Conservation (phyloP, 2,329 filamentous ascomycete species). For the Conoideocrella luteorostrata region DNA sequence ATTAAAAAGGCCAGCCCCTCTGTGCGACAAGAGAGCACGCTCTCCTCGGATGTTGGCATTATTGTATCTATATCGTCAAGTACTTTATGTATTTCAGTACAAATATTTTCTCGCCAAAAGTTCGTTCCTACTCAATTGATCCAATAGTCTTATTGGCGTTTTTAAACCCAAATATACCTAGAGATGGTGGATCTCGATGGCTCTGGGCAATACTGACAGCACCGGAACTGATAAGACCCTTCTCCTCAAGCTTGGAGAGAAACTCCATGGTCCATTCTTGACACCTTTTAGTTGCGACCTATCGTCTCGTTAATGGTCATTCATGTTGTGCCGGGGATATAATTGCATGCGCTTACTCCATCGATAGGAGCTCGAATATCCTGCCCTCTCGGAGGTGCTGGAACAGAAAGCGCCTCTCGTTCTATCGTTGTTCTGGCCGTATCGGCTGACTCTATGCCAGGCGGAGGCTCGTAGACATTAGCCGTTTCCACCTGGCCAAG, state of each 20-base stretch:
- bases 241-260: neutral
- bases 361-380: slow-evolving; percentile 4
- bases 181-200: slow-evolving; percentile 6
- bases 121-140: no score
- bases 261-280: slow-evolving; percentile 10
- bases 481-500: neutral
- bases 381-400: slow-evolving; percentile 2
- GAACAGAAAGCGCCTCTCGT: neutral
- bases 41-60: no score
- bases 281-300: slow-evolving; percentile 8
- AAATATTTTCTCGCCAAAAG: no score
- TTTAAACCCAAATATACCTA: slow-evolving; percentile 8
- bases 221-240: neutral
- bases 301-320: neutral
- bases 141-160: no score
- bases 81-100: no score
- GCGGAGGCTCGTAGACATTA: neutral
- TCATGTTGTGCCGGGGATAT: neutral
- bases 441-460: no score
- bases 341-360: neutral
- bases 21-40: no score
- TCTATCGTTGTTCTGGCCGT: neutral
- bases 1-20: no score
- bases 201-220: slow-evolving; percentile 3
- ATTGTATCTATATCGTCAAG: no score